Percentiles rank a stretch among this genome's conserved stretches.
These are phyloP conservation scores for Vanrija sp. DNA, from an alignment of 1,284 basidiomycete species.

Conservation along the genomic window DNA sequence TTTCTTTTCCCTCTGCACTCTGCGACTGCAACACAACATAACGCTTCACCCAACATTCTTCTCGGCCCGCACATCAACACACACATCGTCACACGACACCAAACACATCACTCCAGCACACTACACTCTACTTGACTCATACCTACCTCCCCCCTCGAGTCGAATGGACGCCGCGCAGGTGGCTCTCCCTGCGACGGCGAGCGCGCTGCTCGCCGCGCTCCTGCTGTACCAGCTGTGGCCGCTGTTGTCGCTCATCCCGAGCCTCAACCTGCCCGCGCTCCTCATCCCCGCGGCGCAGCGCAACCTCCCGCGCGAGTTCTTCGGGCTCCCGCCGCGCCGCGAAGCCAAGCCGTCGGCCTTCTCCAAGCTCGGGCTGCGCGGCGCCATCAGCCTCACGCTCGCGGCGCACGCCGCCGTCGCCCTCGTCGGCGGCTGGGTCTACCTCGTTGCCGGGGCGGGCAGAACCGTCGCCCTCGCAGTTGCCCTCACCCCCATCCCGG, in stretches of 20 bases:
- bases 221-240: constrained; percentile 24
- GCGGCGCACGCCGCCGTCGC: constrained; percentile 5
- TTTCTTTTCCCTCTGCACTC: not conserved
- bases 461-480: not conserved
- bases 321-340: constrained; percentile 38
- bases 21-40: too few species aligned
- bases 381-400: constrained; percentile 16
- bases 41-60: too few species aligned
- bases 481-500: constrained; percentile 5
- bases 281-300: constrained; percentile 14
- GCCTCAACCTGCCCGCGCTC: constrained; percentile 8
- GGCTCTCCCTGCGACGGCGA: constrained; percentile 20
- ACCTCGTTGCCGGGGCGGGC: not conserved
- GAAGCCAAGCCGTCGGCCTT: constrained; percentile 2
- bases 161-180: not conserved
- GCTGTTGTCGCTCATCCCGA: constrained; percentile 16
- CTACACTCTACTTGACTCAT: not conserved
- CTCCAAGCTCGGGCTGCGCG: constrained; percentile 15
- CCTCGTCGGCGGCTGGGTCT: constrained; percentile 19
- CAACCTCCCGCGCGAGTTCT: constrained; percentile 40
- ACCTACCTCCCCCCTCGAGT: not conserved
- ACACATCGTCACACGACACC: not conserved
- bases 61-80: too few species aligned
- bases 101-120: not conserved
- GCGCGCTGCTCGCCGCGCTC: constrained; percentile 20